These are phyloP conservation scores for Pichia sp. DNA, from an alignment of 1,139 yeast genomes.

Conservation along the genomic window DNA sequence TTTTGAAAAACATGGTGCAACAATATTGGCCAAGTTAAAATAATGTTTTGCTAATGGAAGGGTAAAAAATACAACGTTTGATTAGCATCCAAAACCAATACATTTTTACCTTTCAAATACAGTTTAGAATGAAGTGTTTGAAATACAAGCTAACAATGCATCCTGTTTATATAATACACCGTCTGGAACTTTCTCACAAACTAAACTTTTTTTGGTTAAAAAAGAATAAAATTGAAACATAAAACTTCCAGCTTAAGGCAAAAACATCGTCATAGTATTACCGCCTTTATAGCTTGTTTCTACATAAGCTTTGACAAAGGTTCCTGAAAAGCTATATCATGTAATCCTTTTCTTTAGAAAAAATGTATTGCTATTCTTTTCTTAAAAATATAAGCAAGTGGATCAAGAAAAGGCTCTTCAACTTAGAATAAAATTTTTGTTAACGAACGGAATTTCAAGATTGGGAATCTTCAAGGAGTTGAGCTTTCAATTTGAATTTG, in stretches of 20 bases:
- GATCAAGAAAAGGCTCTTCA: slow-evolving; percentile 56
- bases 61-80: slow-evolving; percentile 61
- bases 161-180: slow-evolving; percentile 48
- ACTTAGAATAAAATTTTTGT: slow-evolving; percentile 54
- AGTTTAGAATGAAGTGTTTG: slow-evolving; percentile 28
- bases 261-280: slow-evolving; percentile 53
- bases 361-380: slow-evolving; percentile 26
- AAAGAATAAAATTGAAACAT: slow-evolving; percentile 42
- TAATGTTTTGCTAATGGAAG: slow-evolving; percentile 51
- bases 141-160: slow-evolving; percentile 51
- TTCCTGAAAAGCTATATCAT: slow-evolving; percentile 68
- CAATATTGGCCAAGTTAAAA: slow-evolving; percentile 38
- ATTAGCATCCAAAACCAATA: slow-evolving; percentile 67
- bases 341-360: slow-evolving; percentile 36
- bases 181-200: slow-evolving; percentile 43
- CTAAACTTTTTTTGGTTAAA: slow-evolving; percentile 34
- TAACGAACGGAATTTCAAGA: slow-evolving; percentile 11
- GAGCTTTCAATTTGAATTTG: too few relatives aligned
- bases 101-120: slow-evolving; percentile 24
- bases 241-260: slow-evolving; percentile 48
- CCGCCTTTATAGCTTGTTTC: slow-evolving; percentile 40
- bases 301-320: slow-evolving; percentile 52
- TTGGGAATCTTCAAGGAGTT: neutral
- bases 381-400: slow-evolving; percentile 52
- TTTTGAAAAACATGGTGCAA: slow-evolving; percentile 38